Percentiles rank a stretch among this genome's conserved stretches.
phyloP scores from a whole-genome alignment of 768 basidiomycete species.

The Termitomyces sp. region DNA sequence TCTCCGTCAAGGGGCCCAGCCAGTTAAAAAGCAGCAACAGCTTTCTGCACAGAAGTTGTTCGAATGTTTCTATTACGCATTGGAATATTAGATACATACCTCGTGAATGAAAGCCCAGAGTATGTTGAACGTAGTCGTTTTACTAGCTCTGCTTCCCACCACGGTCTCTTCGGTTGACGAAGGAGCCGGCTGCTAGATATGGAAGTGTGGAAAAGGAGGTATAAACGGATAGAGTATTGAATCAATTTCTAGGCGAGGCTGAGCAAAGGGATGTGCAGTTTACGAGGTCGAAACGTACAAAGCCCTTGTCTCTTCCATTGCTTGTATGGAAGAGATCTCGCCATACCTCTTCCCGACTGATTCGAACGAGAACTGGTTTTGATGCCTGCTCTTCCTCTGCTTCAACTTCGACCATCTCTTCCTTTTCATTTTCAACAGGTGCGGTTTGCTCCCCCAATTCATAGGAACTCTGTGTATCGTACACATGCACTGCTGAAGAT shows the following conservation, averaged over 20 bases:
- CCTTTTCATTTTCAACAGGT: constrained; percentile 26
- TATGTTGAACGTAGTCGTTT: constrained; percentile 57
- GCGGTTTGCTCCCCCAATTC: constrained; percentile 37
- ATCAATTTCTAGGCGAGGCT: constrained; percentile 63
- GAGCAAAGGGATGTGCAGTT: background rate
- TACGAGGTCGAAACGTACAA: constrained; percentile 45
- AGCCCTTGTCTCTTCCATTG: constrained; percentile 78
- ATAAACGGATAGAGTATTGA: constrained; percentile 76
- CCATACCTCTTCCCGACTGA: constrained; percentile 69
- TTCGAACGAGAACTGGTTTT: constrained; percentile 37
- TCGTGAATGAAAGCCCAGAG: constrained; percentile 67
- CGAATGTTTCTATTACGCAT: background rate
- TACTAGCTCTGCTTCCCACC: constrained; percentile 54
- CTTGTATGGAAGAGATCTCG: constrained; percentile 74
- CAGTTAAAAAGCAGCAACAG: constrained; percentile 81
- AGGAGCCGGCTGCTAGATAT: constrained; percentile 41
- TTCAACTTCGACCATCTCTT: constrained; percentile 33
- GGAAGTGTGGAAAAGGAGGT: constrained; percentile 63
- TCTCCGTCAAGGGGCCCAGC: constrained; percentile 67
- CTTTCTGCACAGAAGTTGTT: constrained; percentile 48
- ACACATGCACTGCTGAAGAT: constrained; percentile 28
- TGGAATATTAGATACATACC: constrained; percentile 33
- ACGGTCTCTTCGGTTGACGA: constrained; percentile 36
- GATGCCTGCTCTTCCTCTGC: constrained; percentile 44
- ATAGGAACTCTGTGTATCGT: constrained; percentile 33